Conservation (phyloP, 148 eudicot species). For the Rhododendron vialii region DNA sequence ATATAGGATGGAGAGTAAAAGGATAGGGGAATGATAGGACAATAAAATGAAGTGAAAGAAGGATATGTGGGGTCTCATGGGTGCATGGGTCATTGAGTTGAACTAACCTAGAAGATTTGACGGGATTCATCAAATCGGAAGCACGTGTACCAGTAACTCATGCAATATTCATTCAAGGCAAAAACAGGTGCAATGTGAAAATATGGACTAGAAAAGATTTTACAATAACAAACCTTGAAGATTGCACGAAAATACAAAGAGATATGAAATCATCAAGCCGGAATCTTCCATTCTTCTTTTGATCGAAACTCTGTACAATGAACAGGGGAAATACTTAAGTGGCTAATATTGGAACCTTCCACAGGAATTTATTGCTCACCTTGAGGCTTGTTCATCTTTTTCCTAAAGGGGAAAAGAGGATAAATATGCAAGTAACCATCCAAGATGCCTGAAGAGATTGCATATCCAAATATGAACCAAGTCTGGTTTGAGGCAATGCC, state of each 20-base stretch:
- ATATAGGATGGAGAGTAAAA: not conserved
- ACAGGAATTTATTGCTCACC: not conserved
- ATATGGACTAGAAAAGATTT: not conserved
- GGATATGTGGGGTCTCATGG: not conserved
- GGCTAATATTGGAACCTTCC: not conserved
- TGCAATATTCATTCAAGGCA: not conserved
- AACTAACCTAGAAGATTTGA: not conserved
- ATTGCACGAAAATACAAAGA: conserved; percentile 77
- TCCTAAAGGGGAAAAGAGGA: not conserved
- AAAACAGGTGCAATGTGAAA: not conserved
- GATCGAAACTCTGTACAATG: conserved; percentile 71
- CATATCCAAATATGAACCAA: not conserved
- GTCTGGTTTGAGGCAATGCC: not conserved
- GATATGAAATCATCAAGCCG: conserved; percentile 81
- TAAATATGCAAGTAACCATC: conserved; percentile 2
- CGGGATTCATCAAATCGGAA: not conserved
- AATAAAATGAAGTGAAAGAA: not conserved
- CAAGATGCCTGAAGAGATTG: not conserved
- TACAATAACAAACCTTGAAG: conserved; percentile 53
- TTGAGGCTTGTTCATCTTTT: not conserved
- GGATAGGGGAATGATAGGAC: not conserved
- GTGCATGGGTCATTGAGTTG: not conserved
- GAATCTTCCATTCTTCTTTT: conserved; percentile 65
- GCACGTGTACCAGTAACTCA: not conserved
- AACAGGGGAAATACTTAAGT: conserved; percentile 3